These are phyloP conservation scores for Ogataea nakhonphanomensis DNA, from an alignment of 805 yeast genomes.

Conservation along the genomic window DNA sequence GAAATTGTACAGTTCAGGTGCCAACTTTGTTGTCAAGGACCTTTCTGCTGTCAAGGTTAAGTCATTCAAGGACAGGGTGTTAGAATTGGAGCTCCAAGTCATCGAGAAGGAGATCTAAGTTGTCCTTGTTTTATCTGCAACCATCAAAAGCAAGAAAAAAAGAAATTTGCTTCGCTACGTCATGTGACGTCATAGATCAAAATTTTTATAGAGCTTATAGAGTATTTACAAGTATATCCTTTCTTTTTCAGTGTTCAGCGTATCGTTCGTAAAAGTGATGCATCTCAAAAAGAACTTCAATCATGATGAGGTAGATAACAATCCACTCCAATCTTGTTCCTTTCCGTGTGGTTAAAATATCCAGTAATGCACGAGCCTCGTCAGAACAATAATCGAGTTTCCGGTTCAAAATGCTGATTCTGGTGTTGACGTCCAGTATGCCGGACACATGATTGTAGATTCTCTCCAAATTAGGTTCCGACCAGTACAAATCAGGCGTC, in stretches of 20 bases:
- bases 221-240: conserved; percentile 4
- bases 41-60: conserved; percentile 59
- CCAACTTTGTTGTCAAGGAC: conserved; percentile 77
- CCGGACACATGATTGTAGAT: conserved; percentile 70
- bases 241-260: conserved; percentile 16
- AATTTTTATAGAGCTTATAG: conserved; percentile 7
- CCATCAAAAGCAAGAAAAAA: neutral
- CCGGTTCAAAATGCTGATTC: conserved; percentile 76
- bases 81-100: conserved; percentile 34
- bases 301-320: conserved; percentile 74
- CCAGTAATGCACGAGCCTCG: conserved; percentile 73
- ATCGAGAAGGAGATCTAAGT: conserved; percentile 15
- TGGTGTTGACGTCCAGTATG: conserved; percentile 68
- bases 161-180: conserved; percentile 2
- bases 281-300: conserved; percentile 81
- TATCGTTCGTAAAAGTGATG: conserved; percentile 66
- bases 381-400: conserved; percentile 90
- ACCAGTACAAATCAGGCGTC: conserved; percentile 92
- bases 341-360: conserved; percentile 71
- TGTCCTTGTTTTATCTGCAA: conserved; percentile 1
- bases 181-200: conserved; percentile 3
- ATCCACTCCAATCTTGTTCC: conserved; percentile 83
- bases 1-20: conserved; percentile 70
- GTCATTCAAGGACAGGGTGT: conserved; percentile 44
- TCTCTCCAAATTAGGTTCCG: conserved; percentile 79